Conservation (phyloP, 768 basidiomycete species). For the Suillus sp. region DNA sequence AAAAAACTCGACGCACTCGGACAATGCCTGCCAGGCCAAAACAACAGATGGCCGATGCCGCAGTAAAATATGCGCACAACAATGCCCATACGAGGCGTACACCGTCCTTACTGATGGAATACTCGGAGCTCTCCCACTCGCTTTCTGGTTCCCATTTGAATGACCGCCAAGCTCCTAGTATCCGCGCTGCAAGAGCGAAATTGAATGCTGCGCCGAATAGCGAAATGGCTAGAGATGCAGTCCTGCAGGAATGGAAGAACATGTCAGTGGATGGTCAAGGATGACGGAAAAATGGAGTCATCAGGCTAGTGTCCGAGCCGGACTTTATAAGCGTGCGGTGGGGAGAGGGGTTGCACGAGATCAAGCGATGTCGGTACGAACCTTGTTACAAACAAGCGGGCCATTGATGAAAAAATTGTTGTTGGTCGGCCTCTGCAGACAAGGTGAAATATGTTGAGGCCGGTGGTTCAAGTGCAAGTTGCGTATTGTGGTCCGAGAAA, state of each 20-base stretch:
- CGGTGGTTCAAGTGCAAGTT: slow-evolving; percentile 1
- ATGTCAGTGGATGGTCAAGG: slow-evolving; percentile 9
- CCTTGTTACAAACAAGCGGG: slow-evolving; percentile 19
- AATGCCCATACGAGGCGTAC: slow-evolving; percentile 60
- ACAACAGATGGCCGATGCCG: slow-evolving; percentile 62
- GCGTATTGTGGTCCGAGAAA: not conserved
- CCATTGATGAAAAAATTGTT: not conserved
- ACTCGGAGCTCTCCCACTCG: slow-evolving; percentile 50
- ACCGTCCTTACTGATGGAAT: slow-evolving; percentile 43
- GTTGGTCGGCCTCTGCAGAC: not conserved
- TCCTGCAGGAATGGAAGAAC: slow-evolving; percentile 28
- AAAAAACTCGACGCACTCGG: slow-evolving; percentile 49
- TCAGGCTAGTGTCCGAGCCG: not conserved
- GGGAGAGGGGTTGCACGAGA: slow-evolving; percentile 10
- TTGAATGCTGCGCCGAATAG: slow-evolving; percentile 44
- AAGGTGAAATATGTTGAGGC: not conserved
- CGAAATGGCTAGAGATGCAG: slow-evolving; percentile 40
- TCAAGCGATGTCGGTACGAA: slow-evolving; percentile 11
- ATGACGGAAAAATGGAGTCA: slow-evolving; percentile 12
- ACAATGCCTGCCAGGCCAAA: slow-evolving; percentile 71
- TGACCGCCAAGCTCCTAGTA: slow-evolving; percentile 46
- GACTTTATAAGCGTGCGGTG: slow-evolving; percentile 13
- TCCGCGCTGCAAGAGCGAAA: slow-evolving; percentile 40
- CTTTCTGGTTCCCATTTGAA: slow-evolving; percentile 49
- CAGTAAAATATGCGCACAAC: slow-evolving; percentile 64